These are phyloP conservation scores for Pelargonium cotyledonis DNA, from an alignment of 441 rosid genomes.

Conservation along the genomic window DNA sequence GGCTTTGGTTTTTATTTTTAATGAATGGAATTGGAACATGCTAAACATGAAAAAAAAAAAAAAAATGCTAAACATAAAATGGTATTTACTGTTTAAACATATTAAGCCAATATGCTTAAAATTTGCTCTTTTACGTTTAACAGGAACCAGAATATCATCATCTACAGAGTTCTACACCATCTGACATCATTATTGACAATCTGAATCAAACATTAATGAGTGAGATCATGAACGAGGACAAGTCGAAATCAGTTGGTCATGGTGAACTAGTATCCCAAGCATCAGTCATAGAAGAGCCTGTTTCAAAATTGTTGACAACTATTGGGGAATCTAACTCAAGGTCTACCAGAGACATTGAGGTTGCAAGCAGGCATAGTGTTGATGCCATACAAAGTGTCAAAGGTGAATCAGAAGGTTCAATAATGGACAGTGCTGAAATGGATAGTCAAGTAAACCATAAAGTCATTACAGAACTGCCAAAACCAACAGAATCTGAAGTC, in stretches of 20 bases:
- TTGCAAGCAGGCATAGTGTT: conserved; percentile 1
- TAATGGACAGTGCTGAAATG: not conserved
- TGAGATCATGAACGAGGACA: conserved; percentile 15
- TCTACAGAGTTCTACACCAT: conserved; percentile 18
- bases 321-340: not conserved
- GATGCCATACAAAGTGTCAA: not conserved
- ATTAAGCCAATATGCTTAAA: conserved; percentile 1
- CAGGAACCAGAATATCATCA: conserved; percentile 17
- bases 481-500: conserved; percentile 13
- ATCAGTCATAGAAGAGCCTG: conserved; percentile 12
- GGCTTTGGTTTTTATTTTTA: not conserved
- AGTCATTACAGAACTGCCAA: conserved; percentile 8
- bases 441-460: not conserved
- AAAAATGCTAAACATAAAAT: not conserved
- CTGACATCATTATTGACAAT: not conserved
- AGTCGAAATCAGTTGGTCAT: conserved; percentile 8
- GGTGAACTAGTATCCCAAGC: conserved; percentile 11
- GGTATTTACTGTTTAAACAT: not conserved
- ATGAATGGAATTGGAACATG: not conserved
- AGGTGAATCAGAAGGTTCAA: conserved; percentile 7
- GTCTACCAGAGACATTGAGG: not conserved
- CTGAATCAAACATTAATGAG: conserved; percentile 8
- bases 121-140: conserved; percentile 16
- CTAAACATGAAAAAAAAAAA: too few relatives aligned
- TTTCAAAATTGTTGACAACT: not conserved